Conservation (phyloP, 2,329 filamentous ascomycete species). For the Pseudogymnoascus sp. region DNA sequence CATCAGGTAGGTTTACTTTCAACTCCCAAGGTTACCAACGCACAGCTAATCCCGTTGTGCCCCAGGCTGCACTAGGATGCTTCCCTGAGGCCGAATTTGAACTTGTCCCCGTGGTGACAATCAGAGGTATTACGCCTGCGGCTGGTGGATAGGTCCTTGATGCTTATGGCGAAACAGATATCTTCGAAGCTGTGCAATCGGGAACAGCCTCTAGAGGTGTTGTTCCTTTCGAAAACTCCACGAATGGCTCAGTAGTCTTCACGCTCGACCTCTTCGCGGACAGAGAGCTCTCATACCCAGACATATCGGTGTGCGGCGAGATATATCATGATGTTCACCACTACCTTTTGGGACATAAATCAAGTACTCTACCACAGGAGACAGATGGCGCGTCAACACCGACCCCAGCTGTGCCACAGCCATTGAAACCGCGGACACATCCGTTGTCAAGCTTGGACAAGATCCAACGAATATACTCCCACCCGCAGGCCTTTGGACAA, state of each 20-base stretch:
- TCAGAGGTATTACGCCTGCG: conserved; percentile 30
- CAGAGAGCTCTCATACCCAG: conserved; percentile 51
- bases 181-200: conserved; percentile 71
- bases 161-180: conserved; percentile 41
- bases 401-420: conserved; percentile 41
- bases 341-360: conserved; percentile 59
- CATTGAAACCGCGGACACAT: conserved; percentile 37
- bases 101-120: conserved; percentile 37
- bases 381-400: conserved; percentile 34
- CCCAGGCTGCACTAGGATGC: conserved; percentile 44
- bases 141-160: conserved; percentile 10
- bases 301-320: conserved; percentile 73
- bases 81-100: conserved; percentile 34
- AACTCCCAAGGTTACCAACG: conserved; percentile 18
- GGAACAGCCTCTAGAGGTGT: conserved; percentile 62
- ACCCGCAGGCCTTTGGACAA: conserved; percentile 93
- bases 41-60: conserved; percentile 24
- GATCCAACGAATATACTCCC: conserved; percentile 75
- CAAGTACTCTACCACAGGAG: conserved; percentile 8
- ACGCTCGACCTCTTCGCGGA: conserved; percentile 86
- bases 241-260: conserved; percentile 84
- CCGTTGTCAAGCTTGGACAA: conserved; percentile 47
- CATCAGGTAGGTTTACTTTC: conserved; percentile 47
- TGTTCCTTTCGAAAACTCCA: conserved; percentile 92
- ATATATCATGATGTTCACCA: conserved; percentile 83